Evolutionary conservation across 768 basidiomycete genomes (phyloP).

Genomic region (Floccularia luteovirens): DNA sequence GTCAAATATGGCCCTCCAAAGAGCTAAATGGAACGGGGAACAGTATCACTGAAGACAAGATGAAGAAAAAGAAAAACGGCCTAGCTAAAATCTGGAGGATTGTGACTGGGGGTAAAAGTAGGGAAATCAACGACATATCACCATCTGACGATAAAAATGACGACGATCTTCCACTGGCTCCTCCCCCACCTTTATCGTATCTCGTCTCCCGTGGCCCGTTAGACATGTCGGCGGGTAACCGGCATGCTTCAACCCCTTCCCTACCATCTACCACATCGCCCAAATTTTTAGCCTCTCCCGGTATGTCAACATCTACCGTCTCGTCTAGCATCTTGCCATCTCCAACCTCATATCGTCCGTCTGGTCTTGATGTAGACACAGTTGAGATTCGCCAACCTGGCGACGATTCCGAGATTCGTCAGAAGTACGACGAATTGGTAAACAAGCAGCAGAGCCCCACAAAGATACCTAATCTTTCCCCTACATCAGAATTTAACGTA

Average conservation of each 20-base stretch:
- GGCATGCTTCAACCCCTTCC: conserved; percentile 67
- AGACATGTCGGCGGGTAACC: conserved; percentile 27
- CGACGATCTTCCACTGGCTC: conserved; percentile 74
- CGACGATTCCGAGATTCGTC: conserved; percentile 11
- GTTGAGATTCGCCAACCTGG: conserved; percentile 31
- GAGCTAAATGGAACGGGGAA: conserved; percentile 20
- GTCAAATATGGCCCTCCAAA: conserved; percentile 43
- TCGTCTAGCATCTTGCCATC: conserved; percentile 72
- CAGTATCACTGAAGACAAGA: conserved; percentile 29
- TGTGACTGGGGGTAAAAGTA: conserved; percentile 53
- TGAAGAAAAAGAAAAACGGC: conserved; percentile 75
- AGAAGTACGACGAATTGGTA: conserved; percentile 21
- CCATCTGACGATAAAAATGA: conserved; percentile 40
- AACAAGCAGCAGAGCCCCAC: conserved; percentile 19
- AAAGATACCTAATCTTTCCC: conserved; percentile 38
- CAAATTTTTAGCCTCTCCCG: conserved; percentile 48
- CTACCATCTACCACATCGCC: conserved; percentile 53
- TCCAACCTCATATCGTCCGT: conserved; percentile 64
- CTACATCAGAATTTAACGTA: conserved; percentile 58
- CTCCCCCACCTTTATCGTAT: conserved; percentile 88
- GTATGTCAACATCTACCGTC: conserved; percentile 69
- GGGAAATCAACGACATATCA: conserved; percentile 20
- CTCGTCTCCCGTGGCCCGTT: conserved; percentile 63
- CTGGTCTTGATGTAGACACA: conserved; percentile 48
- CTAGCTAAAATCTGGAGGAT: conserved; percentile 77